phyloP scores from a whole-genome alignment of 306 rosid species.

The Glycine tomentella region DNA sequence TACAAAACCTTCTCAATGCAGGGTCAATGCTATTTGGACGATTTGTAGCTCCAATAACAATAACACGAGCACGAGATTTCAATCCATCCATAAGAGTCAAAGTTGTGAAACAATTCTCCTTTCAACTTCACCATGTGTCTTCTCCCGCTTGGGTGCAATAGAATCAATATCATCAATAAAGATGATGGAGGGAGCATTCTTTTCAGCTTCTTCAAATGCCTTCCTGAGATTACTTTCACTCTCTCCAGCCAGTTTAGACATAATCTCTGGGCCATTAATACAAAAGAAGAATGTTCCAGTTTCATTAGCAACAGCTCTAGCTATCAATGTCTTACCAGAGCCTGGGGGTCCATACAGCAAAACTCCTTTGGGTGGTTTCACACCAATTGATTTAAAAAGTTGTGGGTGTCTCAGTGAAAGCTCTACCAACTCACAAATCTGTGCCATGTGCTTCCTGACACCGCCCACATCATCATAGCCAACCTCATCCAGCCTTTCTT shows the following conservation, averaged over 20 bases:
- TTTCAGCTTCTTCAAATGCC: slow-evolving; percentile 78
- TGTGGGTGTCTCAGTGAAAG: slow-evolving; percentile 76
- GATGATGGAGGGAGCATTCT: slow-evolving; percentile 73
- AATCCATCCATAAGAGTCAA: slow-evolving; percentile 77
- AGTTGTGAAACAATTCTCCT: slow-evolving; percentile 73
- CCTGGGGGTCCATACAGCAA: slow-evolving; percentile 77
- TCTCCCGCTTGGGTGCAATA: slow-evolving; percentile 77
- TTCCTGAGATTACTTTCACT: slow-evolving; percentile 76
- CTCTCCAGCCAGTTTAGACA: slow-evolving; percentile 76
- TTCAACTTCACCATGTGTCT: slow-evolving; percentile 75
- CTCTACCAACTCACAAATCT: slow-evolving; percentile 74
- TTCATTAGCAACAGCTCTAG: slow-evolving; percentile 75
- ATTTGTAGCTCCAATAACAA: slow-evolving; percentile 75
- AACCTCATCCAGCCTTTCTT: slow-evolving; percentile 66
- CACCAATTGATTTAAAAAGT: slow-evolving; percentile 73
- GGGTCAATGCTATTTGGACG: slow-evolving; percentile 75
- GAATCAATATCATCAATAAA: slow-evolving; percentile 77
- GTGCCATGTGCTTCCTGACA: slow-evolving; percentile 77
- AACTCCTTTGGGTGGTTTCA: slow-evolving; percentile 77
- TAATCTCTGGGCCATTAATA: slow-evolving; percentile 73
- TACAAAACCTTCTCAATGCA: slow-evolving; percentile 74
- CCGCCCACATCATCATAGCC: slow-evolving; percentile 84
- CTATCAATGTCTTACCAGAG: slow-evolving; percentile 72
- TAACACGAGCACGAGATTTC: slow-evolving; percentile 67
- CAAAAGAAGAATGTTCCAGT: slow-evolving; percentile 78